Conservation (phyloP, 1,284 basidiomycete species). For the Sanghuangporus baumii region DNA sequence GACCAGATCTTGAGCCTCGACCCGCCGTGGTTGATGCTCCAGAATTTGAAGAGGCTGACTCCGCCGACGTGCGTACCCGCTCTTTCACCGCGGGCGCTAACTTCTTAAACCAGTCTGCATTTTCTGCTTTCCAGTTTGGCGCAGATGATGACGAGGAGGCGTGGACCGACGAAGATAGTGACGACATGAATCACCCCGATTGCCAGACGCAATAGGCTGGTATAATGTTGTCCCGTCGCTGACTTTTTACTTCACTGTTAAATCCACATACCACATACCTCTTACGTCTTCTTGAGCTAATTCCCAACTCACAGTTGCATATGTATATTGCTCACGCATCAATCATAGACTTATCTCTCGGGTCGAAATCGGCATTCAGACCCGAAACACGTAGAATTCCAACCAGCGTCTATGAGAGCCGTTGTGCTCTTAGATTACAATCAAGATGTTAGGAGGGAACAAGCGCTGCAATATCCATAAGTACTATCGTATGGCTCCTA, state of each 20-base stretch:
- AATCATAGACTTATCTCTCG: background rate
- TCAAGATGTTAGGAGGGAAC: background rate
- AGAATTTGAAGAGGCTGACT: constrained; percentile 66
- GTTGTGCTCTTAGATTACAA: background rate
- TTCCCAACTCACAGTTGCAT: background rate
- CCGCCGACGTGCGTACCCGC: constrained; percentile 74
- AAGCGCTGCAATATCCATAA: background rate
- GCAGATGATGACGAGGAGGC: constrained; percentile 36
- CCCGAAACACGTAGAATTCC: background rate
- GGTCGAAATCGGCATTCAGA: background rate
- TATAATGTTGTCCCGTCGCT: background rate
- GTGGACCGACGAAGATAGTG: constrained; percentile 53
- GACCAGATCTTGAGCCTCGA: constrained; percentile 61
- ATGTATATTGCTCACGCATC: background rate
- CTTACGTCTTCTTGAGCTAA: background rate
- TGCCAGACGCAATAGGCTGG: constrained; percentile 53
- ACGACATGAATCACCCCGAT: constrained; percentile 64
- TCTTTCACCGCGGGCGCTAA: constrained; percentile 58
- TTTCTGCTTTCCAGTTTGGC: constrained; percentile 54
- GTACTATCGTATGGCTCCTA: background rate
- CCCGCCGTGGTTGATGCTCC: constrained; percentile 69
- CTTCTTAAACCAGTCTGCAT: constrained; percentile 69
- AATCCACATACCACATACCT: background rate
- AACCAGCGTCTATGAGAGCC: background rate
- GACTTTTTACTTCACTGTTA: background rate